Evolutionary conservation across 202 grass and related monocot genomes (phyloP).

Genomic region (Brachypodium distachyon): DNA sequence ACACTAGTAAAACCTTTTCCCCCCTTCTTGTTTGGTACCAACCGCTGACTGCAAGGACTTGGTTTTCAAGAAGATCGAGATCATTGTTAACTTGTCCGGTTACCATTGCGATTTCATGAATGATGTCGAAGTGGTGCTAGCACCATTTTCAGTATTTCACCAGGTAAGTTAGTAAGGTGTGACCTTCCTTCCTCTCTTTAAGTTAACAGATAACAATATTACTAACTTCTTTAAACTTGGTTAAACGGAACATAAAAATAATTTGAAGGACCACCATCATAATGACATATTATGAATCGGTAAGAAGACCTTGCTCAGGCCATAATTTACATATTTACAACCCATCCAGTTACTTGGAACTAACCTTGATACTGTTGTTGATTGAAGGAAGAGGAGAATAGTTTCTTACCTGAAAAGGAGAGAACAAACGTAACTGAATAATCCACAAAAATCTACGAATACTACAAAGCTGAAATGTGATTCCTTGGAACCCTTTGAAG

Average conservation of each 20-base stretch:
- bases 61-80: not conserved
- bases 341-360: conserved; percentile 11
- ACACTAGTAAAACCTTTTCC: not conserved
- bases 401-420: conserved; percentile 66
- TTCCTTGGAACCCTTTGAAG: not conserved
- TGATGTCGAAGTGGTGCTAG: not conserved
- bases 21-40: not conserved
- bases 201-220: not conserved
- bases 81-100: not conserved
- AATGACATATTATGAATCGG: not conserved
- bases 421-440: not conserved
- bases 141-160: not conserved
- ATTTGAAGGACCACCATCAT: not conserved
- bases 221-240: not conserved
- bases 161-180: not conserved
- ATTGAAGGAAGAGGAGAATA: conserved; percentile 69
- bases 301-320: not conserved
- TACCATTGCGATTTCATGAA: not conserved
- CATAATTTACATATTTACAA: not conserved
- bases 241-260: not conserved
- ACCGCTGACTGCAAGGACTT: not conserved
- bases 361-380: conserved; percentile 96
- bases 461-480: not conserved
- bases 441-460: not conserved
- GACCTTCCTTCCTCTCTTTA: not conserved